These are phyloP conservation scores for Kondoa subrosea DNA, from an alignment of 768 basidiomycete genomes.

Conservation along the genomic window DNA sequence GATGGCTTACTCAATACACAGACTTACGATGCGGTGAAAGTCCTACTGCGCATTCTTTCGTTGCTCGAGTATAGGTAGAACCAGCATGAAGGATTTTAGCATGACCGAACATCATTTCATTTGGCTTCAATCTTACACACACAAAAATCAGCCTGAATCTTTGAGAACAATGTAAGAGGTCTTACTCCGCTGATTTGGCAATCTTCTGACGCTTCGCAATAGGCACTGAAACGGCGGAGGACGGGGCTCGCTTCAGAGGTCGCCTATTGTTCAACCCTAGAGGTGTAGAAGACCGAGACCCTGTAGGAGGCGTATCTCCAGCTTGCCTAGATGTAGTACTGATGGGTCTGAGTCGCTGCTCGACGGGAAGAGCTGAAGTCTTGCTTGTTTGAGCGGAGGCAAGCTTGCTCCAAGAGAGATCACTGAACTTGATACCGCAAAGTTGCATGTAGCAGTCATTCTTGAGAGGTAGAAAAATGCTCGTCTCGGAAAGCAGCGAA, in stretches of 20 bases:
- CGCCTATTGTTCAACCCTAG: too few species aligned
- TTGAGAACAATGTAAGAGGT: neutral
- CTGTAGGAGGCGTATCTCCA: too few species aligned
- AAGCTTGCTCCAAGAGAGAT: neutral
- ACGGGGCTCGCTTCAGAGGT: too few species aligned
- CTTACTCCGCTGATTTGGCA: neutral
- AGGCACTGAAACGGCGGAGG: too few species aligned
- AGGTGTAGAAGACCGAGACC: too few species aligned
- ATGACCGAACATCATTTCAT: neutral
- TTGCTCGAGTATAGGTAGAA: neutral
- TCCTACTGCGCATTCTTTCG: neutral
- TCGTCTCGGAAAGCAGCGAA: neutral
- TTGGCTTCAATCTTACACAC: neutral
- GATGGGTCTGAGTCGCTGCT: neutral
- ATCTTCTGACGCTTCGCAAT: too few species aligned
- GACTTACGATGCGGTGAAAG: neutral
- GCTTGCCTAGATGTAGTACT: too few species aligned
- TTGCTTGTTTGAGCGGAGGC: neutral
- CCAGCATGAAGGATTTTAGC: neutral
- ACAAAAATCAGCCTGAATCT: neutral
- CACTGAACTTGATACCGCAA: neutral
- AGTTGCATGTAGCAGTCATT: neutral
- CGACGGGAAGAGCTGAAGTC: neutral
- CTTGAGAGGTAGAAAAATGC: neutral
- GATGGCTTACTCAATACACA: neutral